These are phyloP conservation scores for Herpotrichia juniperi DNA, from an alignment of 2,329 filamentous ascomycete species.

Conservation along the genomic window DNA sequence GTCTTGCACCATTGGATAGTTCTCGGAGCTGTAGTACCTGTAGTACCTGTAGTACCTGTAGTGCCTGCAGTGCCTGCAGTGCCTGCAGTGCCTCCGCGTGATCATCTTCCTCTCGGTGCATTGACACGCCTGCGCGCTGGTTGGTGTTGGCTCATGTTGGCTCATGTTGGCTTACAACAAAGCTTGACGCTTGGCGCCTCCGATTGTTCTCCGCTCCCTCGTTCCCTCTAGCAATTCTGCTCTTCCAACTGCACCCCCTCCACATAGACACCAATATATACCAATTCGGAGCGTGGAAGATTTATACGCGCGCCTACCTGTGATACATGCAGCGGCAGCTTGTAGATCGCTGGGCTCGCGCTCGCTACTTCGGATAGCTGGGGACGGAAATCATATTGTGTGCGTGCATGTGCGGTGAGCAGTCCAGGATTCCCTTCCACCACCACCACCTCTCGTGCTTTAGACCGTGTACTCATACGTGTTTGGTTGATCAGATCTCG, in stretches of 20 bases:
- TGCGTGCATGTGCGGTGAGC: conserved; percentile 16
- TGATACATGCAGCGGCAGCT: conserved; percentile 61
- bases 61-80: too few relatives aligned
- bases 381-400: conserved; percentile 12
- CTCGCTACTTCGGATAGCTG: conserved; percentile 53
- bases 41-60: too few relatives aligned
- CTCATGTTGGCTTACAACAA: neutral
- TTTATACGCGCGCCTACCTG: conserved; percentile 6
- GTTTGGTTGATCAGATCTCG: too few relatives aligned
- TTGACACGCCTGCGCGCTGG: too few relatives aligned
- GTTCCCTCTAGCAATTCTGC: conserved; percentile 14
- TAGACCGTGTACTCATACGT: conserved; percentile 17
- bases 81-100: too few relatives aligned
- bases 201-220: conserved; percentile 20
- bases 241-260: conserved; percentile 12
- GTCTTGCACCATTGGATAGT: too few relatives aligned
- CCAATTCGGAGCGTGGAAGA: neutral
- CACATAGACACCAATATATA: neutral
- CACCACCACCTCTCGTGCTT: neutral
- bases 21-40: neutral
- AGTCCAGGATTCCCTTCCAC: conserved; percentile 4
- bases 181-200: conserved; percentile 11
- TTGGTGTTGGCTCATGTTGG: too few relatives aligned
- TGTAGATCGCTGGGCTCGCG: conserved; percentile 57
- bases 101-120: too few relatives aligned